Conservation (phyloP, 2,329 filamentous ascomycete species). For the Ceratocystis cubensis region DNA sequence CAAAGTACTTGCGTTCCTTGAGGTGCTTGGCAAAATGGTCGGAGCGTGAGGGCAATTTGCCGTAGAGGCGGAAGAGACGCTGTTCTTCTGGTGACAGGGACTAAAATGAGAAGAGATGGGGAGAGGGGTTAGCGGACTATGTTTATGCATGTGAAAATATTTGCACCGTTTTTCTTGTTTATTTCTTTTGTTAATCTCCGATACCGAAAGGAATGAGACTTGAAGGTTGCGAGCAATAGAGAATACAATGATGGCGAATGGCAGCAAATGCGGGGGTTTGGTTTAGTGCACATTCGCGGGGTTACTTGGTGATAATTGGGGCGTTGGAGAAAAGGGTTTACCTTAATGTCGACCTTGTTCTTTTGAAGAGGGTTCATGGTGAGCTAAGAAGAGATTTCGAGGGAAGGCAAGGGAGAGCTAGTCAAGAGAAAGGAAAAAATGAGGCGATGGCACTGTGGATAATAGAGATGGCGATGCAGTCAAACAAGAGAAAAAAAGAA, state of each 20-base stretch:
- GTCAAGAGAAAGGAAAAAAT: too few species aligned
- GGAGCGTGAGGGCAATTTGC: conserved; percentile 92
- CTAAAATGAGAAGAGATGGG: conserved; percentile 35
- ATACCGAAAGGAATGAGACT: background rate
- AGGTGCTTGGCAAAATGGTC: conserved; percentile 96
- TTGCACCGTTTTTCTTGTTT: too few species aligned
- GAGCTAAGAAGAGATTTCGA: background rate
- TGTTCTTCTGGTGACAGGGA: conserved; percentile 90
- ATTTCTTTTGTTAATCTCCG: too few species aligned
- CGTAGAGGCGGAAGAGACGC: conserved; percentile 90
- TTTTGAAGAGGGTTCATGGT: conserved; percentile 91
- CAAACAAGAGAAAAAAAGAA: background rate
- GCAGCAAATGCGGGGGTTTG: conserved; percentile 7
- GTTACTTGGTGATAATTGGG: conserved; percentile 1
- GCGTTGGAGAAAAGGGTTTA: conserved; percentile 38
- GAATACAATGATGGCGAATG: background rate
- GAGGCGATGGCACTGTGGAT: background rate
- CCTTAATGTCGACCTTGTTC: conserved; percentile 95
- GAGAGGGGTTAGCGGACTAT: conserved; percentile 19
- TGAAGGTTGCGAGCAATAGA: background rate
- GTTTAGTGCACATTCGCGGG: conserved; percentile 10
- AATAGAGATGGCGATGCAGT: conserved; percentile 1
- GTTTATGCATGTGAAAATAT: background rate
- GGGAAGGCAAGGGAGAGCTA: background rate
- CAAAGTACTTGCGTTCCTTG: conserved; percentile 98